Percentiles rank a stretch among this genome's conserved stretches.
Evolutionary conservation across 2,329 filamentous ascomycete species (phyloP).

Genomic region (Diplocarpon mali): DNA sequence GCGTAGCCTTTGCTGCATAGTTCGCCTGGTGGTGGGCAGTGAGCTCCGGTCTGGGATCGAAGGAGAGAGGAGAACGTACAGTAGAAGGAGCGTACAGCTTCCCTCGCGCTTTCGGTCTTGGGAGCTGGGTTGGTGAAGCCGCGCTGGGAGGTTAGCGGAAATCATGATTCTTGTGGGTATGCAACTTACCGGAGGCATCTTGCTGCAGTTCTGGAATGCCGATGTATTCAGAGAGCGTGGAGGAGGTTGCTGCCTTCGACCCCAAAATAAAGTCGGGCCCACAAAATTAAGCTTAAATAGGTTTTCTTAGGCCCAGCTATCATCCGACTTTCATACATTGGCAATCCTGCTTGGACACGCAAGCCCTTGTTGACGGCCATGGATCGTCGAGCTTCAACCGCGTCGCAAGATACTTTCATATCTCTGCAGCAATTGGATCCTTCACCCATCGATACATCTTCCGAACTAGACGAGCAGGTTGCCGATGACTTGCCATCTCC

Average conservation of each 20-base stretch:
- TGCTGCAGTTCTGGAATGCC: conserved; percentile 10
- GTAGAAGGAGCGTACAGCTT: conserved; percentile 71
- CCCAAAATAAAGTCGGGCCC: conserved; percentile 18
- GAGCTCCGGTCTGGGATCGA: conserved; percentile 2
- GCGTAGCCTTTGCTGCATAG: conserved; percentile 91
- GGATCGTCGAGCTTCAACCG: conserved; percentile 31
- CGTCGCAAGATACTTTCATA: conserved; percentile 44
- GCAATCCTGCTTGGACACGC: not conserved
- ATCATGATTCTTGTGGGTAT: not conserved
- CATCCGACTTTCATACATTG: conserved; percentile 12
- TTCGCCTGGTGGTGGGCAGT: conserved; percentile 34
- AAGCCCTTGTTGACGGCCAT: conserved; percentile 15
- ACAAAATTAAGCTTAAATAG: conserved; percentile 11
- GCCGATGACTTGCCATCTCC: conserved; percentile 29
- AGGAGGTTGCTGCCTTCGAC: not conserved
- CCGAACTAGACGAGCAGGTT: conserved; percentile 35
- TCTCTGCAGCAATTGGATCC: conserved; percentile 73
- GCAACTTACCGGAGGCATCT: conserved; percentile 44
- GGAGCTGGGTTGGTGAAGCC: conserved; percentile 36
- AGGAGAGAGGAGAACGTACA: conserved; percentile 32
- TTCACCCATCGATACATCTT: conserved; percentile 56
- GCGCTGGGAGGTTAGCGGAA: conserved; percentile 27
- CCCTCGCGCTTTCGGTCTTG: conserved; percentile 53
- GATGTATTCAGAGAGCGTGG: not conserved
- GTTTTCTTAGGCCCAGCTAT: not conserved